Conservation (phyloP, 371 early-diverging fungal species). For the Mortierella sp. region DNA sequence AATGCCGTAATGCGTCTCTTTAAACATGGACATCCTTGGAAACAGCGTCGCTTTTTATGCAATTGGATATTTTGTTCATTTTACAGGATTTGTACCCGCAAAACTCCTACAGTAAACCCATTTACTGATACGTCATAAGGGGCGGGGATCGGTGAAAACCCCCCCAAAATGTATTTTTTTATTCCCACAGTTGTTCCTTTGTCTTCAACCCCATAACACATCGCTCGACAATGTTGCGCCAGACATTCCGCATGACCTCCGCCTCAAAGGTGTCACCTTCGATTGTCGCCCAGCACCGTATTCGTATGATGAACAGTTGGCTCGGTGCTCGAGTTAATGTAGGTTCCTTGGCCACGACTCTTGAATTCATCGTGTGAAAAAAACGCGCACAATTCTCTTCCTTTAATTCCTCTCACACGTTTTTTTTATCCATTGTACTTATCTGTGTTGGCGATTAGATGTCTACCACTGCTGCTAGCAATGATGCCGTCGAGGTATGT, state of each 20-base stretch:
- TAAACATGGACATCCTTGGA: too few species aligned
- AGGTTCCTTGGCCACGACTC: background rate
- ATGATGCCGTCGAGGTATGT: conserved; percentile 54
- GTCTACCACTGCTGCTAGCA: conserved; percentile 58
- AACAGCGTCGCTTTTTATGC: too few species aligned
- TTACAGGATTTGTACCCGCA: too few species aligned
- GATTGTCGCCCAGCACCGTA: conserved; percentile 43
- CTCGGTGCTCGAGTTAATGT: conserved; percentile 51
- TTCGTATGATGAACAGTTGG: conserved; percentile 49
- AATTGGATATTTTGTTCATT: too few species aligned
- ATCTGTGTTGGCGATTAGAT: conserved; percentile 37
- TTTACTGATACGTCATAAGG: background rate
- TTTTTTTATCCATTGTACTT: background rate
- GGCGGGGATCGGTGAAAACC: too few species aligned
- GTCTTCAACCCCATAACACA: conserved; percentile 5
- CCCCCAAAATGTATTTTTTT: background rate
- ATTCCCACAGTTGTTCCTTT: conserved; percentile 9
- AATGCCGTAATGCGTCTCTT: too few species aligned
- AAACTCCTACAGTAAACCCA: too few species aligned
- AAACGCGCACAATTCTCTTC: background rate
- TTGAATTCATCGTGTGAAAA: background rate
- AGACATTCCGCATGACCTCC: conserved; percentile 46
- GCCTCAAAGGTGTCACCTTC: conserved; percentile 46
- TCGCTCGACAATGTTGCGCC: conserved; percentile 47
- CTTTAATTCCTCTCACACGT: background rate